phyloP scores from a whole-genome alignment of 257 asterid species.

The Lantana camara region DNA sequence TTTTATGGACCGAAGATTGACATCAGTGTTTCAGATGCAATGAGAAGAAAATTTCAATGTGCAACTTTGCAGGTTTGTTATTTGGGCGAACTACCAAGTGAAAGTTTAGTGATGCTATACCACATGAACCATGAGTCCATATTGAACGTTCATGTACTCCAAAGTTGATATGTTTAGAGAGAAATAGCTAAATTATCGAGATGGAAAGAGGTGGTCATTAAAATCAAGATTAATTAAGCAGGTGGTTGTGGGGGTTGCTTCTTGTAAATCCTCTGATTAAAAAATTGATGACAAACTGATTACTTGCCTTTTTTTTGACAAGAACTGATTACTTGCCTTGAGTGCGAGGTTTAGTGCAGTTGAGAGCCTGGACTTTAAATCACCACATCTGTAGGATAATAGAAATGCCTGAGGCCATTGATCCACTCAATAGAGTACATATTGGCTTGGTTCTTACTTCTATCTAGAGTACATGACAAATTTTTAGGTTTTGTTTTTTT shows the following conservation, averaged over 20 bases:
- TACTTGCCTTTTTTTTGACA: too few species aligned
- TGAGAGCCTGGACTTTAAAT: background rate
- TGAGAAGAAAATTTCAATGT: conserved; percentile 95
- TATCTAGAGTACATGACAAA: background rate
- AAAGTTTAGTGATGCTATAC: background rate
- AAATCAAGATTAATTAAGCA: background rate
- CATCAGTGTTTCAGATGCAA: conserved; percentile 89
- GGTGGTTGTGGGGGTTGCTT: background rate
- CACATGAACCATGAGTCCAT: background rate
- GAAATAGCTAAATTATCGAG: background rate
- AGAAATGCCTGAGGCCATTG: background rate
- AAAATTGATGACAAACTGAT: too few species aligned
- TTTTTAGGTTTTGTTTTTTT: conserved; percentile 17
- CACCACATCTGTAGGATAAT: background rate
- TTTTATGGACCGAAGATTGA: conserved; percentile 97
- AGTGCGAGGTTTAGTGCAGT: background rate
- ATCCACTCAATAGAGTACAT: background rate
- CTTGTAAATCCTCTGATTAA: background rate
- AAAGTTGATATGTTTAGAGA: background rate
- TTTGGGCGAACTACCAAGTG: background rate
- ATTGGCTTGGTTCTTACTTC: conserved; percentile 11
- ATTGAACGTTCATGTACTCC: background rate
- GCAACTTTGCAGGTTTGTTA: conserved; percentile 88
- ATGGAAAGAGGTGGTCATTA: background rate
- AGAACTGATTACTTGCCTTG: background rate